Evolutionary conservation across 1,284 basidiomycete species (phyloP).

Genomic region (Butyriboletus regius): DNA sequence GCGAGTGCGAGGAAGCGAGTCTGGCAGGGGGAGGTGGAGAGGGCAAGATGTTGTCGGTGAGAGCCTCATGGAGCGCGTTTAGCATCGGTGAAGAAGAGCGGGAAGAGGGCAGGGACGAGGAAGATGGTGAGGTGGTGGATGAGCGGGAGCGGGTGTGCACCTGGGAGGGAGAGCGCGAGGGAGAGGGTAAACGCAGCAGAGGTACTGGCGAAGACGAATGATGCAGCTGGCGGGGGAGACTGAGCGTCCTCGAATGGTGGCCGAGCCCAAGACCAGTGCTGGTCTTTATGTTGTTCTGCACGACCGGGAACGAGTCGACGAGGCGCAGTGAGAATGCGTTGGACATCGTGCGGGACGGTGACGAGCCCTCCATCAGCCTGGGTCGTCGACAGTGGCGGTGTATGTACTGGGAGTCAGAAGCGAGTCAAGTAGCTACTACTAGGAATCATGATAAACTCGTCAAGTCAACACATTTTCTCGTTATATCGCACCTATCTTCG

Average conservation of each 20-base stretch:
- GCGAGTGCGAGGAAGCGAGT: conserved; percentile 38
- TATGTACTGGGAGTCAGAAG: neutral
- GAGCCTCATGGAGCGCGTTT: conserved; percentile 34
- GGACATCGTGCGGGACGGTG: conserved; percentile 6
- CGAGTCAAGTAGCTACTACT: no score
- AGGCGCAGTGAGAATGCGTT: neutral
- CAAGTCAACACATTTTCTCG: conserved; percentile 13
- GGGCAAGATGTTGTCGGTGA: conserved; percentile 38
- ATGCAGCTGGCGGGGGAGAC: conserved; percentile 17
- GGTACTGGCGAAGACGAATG: conserved; percentile 11
- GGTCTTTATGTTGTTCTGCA: neutral
- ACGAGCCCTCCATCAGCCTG: conserved; percentile 12
- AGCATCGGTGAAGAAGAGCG: conserved; percentile 29
- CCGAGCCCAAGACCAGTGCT: neutral
- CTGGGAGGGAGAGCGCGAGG: conserved; percentile 19
- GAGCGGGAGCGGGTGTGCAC: neutral
- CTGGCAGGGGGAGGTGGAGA: conserved; percentile 42
- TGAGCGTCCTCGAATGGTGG: conserved; percentile 6
- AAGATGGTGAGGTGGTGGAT: conserved; percentile 12
- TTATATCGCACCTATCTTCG: conserved; percentile 30
- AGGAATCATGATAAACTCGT: neutral
- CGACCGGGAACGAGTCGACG: conserved; percentile 3
- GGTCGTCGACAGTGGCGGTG: conserved; percentile 10
- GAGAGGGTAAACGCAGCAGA: conserved; percentile 23
- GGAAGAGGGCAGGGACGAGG: conserved; percentile 23